Evolutionary conservation across 108 stramenopile genomes (phyloP), one percentile per base, ranked within the genome.

Genomic region (Hondaea fermentalgiana): DNA sequence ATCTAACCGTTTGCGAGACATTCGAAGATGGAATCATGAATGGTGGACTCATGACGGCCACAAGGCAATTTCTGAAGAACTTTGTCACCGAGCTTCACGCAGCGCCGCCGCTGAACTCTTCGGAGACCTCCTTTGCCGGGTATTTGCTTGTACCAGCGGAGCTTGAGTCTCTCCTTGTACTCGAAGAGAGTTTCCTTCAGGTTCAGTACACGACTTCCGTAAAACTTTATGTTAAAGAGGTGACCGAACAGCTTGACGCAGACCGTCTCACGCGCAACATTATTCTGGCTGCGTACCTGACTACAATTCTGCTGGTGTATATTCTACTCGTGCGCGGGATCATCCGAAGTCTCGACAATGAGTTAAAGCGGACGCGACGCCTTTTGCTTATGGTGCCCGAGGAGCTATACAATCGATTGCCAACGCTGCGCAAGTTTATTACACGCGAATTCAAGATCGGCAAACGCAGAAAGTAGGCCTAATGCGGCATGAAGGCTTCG

Each of bases 351-450:
- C 23, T 83, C 17, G 76, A 83, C 23, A 53, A 47, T 23, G 76
- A 83, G 4, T 12, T 83, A 28, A 83, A 83, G 51, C 76, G 51
- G n/a, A 83, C 76, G 76, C 19, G 76, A 53, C 51, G 49, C 6
- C 76, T 83, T 6, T 45, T 83, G 44, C 76, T 83, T 16, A 83
- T 83, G 76, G 51, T 83, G 6, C 76, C 76, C 19, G 76, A 83
- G 23, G 64, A 69, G 25, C 64, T 69, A 12, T 69, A 69, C 64
- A 69, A 69, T 42, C 64, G 64, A 12, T 69, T 69, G 42, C 64
- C 64, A 10, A 42, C 64, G 10, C 42, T 69, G 64, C 25, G 64
- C 25, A 28, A 42, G 42, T 69, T 69, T 17, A 69, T 69, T 23
- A 69, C 64, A 42, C 25, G 42, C 10, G 64, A 69, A 69, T 69